Evolutionary conservation across 208 protist genomes (phyloP).

Genomic region (Leishmania gerbilli): DNA sequence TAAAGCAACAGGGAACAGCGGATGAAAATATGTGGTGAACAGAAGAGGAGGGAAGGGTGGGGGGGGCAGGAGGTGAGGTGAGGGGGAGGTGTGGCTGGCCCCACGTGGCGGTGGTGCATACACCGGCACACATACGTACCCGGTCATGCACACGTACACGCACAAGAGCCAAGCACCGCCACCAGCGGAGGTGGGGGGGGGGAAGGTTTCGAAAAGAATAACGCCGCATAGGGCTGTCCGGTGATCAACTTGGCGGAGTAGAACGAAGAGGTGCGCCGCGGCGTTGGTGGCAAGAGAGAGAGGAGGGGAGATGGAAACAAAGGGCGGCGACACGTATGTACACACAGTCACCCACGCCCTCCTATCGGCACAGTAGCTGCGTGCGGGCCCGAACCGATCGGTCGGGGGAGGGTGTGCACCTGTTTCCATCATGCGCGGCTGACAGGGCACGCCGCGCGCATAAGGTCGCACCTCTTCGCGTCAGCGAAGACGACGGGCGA

Average conservation of each 20-base stretch:
- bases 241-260: background rate
- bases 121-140: background rate
- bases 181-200: background rate
- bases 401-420: background rate
- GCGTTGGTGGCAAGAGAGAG: background rate
- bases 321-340: background rate
- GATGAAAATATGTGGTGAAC: background rate
- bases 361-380: background rate
- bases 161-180: background rate
- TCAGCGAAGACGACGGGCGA: constrained; percentile 4
- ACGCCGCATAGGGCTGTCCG: background rate
- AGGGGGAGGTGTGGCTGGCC: background rate
- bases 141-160: background rate
- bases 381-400: background rate
- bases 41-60: background rate
- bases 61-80: background rate
- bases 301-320: background rate
- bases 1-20: background rate
- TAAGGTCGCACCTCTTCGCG: background rate
- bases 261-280: background rate
- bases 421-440: background rate
- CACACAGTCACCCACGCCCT: background rate
- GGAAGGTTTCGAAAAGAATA: background rate
- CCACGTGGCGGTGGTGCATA: background rate
- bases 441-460: background rate